phyloP scores from a whole-genome alignment of 768 basidiomycete genomes.

The Termitomyces sp. region DNA sequence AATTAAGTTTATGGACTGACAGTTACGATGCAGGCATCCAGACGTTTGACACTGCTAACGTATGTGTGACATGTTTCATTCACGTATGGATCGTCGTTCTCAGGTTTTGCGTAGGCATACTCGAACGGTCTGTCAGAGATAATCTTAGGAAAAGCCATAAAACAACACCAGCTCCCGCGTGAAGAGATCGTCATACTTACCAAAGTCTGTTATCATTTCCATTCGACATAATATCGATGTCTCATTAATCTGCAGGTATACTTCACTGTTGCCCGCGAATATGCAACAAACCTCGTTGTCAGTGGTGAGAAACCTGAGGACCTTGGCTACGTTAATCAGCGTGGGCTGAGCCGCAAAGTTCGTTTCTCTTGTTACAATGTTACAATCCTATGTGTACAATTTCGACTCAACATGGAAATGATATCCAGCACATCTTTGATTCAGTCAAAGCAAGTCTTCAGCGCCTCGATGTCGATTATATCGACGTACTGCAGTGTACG shows the following conservation, averaged over 20 bases:
- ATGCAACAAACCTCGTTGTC: constrained; percentile 7
- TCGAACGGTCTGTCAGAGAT: constrained; percentile 61
- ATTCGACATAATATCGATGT: not conserved
- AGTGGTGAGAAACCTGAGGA: constrained; percentile 23
- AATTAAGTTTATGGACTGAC: not conserved
- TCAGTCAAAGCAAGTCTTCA: constrained; percentile 55
- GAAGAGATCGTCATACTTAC: constrained; percentile 76
- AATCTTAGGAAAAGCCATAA: constrained; percentile 68
- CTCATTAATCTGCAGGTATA: constrained; percentile 26
- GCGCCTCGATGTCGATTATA: constrained; percentile 68
- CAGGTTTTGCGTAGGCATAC: constrained; percentile 43
- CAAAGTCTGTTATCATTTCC: constrained; percentile 39
- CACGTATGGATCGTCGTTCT: not conserved
- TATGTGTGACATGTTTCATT: not conserved
- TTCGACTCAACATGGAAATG: not conserved
- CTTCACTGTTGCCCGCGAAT: constrained; percentile 22
- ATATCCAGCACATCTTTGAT: constrained; percentile 62
- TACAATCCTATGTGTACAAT: not conserved
- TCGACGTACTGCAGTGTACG: constrained; percentile 67
- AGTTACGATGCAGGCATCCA: constrained; percentile 50
- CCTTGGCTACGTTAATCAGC: constrained; percentile 48
- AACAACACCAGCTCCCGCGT: constrained; percentile 55
- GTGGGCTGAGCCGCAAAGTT: constrained; percentile 31
- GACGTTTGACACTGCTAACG: constrained; percentile 50
- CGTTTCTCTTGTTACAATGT: not conserved